These are phyloP conservation scores for Priceomyces carsonii DNA, from an alignment of 805 yeast species.

Conservation along the genomic window DNA sequence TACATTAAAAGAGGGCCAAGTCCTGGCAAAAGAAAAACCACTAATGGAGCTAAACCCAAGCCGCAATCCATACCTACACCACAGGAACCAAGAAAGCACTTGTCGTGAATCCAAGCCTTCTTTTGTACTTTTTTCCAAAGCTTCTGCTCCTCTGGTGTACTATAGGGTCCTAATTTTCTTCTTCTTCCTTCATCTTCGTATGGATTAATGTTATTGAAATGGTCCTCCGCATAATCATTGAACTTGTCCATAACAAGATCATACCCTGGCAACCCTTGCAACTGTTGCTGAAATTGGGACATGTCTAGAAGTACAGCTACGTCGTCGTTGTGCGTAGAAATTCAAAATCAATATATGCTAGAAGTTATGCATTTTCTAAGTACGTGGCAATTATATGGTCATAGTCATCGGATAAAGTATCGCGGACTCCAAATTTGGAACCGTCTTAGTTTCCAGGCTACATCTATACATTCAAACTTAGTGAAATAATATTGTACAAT, in stretches of 20 bases:
- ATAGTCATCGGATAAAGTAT: no score
- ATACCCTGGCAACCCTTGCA: slow-evolving; percentile 57
- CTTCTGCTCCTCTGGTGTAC: slow-evolving; percentile 53
- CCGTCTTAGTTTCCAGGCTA: no score
- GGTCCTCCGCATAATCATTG: slow-evolving; percentile 69
- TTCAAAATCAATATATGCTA: no score
- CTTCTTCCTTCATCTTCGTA: slow-evolving; percentile 60
- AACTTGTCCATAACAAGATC: slow-evolving; percentile 54
- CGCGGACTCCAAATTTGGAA: no score
- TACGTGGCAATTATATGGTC: no score
- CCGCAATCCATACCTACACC: slow-evolving; percentile 67
- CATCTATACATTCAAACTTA: no score
- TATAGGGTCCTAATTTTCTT: slow-evolving; percentile 59
- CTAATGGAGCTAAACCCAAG: slow-evolving; percentile 74
- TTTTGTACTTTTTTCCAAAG: slow-evolving; percentile 73
- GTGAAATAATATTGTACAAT: no score
- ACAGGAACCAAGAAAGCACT: slow-evolving; percentile 77
- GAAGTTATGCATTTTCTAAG: no score
- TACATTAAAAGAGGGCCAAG: slow-evolving; percentile 87
- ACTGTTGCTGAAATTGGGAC: slow-evolving; percentile 26
- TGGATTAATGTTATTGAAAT: slow-evolving; percentile 66
- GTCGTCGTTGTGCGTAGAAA: no score
- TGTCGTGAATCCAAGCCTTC: slow-evolving; percentile 86
- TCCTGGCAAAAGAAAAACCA: slow-evolving; percentile 66
- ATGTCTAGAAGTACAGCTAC: no score